These are phyloP conservation scores for Elsinoe necatrix DNA, from an alignment of 2,329 filamentous ascomycete species.

Conservation along the genomic window DNA sequence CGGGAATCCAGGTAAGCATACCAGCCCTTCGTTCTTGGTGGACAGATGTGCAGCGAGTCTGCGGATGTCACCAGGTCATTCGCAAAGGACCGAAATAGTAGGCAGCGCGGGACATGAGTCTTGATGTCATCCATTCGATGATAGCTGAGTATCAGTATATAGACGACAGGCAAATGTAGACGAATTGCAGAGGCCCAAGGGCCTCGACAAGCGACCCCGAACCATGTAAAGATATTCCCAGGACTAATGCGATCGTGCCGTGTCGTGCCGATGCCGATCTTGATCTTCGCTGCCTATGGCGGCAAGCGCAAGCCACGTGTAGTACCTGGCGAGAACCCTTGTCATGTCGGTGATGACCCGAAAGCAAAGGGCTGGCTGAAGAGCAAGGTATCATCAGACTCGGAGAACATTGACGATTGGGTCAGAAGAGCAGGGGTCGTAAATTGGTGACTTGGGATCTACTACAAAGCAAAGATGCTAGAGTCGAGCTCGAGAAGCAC, in stretches of 20 bases:
- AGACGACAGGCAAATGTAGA: conserved; percentile 11
- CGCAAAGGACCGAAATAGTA: too few relatives aligned
- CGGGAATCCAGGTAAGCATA: background rate
- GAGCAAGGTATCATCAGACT: background rate
- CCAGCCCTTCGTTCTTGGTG: background rate
- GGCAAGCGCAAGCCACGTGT: conserved; percentile 13
- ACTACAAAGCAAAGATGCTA: background rate
- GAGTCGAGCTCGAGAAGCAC: background rate
- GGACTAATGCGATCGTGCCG: too few relatives aligned
- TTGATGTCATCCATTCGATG: background rate
- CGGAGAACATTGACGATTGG: background rate
- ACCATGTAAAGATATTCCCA: too few relatives aligned
- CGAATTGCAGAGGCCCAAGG: background rate
- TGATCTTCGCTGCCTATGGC: too few relatives aligned
- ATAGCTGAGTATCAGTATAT: background rate
- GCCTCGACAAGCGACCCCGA: background rate
- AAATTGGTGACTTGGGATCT: conserved; percentile 6
- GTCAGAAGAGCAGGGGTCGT: background rate
- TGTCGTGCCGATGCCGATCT: background rate
- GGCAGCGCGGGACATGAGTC: too few relatives aligned
- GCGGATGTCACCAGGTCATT: background rate
- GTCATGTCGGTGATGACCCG: background rate
- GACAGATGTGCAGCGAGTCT: background rate
- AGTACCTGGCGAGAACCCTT: background rate
- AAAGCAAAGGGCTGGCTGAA: background rate